These are phyloP conservation scores for Hypomontagnella monticulosa DNA, from an alignment of 495 filamentous ascomycete species.

Conservation along the genomic window DNA sequence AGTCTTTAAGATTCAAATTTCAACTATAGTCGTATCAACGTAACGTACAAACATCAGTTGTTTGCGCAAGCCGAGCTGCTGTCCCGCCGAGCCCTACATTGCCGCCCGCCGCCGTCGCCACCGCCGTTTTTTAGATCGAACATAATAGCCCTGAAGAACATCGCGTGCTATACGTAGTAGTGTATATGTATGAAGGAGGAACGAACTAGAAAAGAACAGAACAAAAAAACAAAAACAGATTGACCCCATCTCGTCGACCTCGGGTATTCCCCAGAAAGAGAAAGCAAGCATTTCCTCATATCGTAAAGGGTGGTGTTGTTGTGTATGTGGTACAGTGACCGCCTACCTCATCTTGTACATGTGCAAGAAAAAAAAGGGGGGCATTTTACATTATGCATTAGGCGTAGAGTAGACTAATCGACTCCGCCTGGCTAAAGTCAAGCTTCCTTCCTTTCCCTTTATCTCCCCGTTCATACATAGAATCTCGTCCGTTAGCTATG, in stretches of 20 bases:
- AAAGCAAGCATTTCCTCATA: not conserved
- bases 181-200: constrained; percentile 9
- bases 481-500: no score
- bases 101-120: not conserved
- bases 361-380: constrained; percentile 8
- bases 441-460: not conserved
- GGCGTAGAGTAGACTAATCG: not conserved
- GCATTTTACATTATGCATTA: constrained; percentile 26
- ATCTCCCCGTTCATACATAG: not conserved
- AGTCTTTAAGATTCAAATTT: constrained; percentile 6
- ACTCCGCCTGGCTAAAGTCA: not conserved
- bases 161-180: not conserved
- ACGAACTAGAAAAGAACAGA: constrained; percentile 17
- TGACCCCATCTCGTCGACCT: not conserved
- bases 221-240: constrained; percentile 7
- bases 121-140: constrained; percentile 5
- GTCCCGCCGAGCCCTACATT: not conserved
- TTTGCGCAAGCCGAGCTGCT: not conserved
- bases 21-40: constrained; percentile 20
- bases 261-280: not conserved
- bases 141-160: not conserved
- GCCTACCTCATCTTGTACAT: constrained; percentile 29
- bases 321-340: not conserved
- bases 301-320: not conserved
- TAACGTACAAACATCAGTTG: constrained; percentile 16